These are phyloP conservation scores for Kingdonia uniflora DNA, from an alignment of 164 flowering plant genomes.

Conservation along the genomic window DNA sequence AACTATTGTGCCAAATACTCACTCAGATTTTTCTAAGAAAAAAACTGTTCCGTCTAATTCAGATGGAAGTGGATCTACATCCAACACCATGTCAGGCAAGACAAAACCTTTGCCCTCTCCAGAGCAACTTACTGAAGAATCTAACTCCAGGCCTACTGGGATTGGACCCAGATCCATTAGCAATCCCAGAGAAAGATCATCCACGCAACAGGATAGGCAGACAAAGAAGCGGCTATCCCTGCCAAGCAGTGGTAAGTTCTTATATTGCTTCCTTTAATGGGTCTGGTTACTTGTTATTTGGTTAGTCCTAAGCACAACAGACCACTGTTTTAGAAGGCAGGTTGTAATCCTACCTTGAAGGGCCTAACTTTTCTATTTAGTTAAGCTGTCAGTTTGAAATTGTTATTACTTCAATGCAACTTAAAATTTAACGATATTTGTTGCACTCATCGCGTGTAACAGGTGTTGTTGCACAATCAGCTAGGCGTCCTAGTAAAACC, in stretches of 20 bases:
- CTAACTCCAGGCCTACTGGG: slow-evolving; percentile 27
- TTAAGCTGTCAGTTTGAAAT: no score
- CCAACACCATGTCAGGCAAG: slow-evolving; percentile 24
- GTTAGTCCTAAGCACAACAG: background rate
- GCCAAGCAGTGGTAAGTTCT: slow-evolving; percentile 51
- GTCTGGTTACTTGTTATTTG: background rate
- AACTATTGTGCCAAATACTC: slow-evolving; percentile 23
- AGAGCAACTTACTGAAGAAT: slow-evolving; percentile 43
- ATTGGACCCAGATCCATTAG: slow-evolving; percentile 53
- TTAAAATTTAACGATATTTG: no score
- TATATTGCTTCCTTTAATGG: background rate
- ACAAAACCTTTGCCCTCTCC: slow-evolving; percentile 32
- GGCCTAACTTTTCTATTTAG: no score
- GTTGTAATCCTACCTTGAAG: background rate
- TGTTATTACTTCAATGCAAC: no score
- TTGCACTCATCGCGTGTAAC: slow-evolving; percentile 1
- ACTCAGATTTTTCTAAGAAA: slow-evolving; percentile 28
- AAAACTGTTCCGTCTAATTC: slow-evolving; percentile 50
- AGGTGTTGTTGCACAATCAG: slow-evolving; percentile 25
- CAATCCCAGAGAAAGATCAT: slow-evolving; percentile 69
- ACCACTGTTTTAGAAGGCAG: background rate
- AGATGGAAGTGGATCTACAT: slow-evolving; percentile 56
- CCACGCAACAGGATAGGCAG: slow-evolving; percentile 28
- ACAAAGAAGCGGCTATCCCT: slow-evolving; percentile 71
- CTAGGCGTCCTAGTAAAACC: slow-evolving; percentile 19